Evolutionary conservation across 441 rosid species (phyloP).

Genomic region (Isatis lusitanica): DNA sequence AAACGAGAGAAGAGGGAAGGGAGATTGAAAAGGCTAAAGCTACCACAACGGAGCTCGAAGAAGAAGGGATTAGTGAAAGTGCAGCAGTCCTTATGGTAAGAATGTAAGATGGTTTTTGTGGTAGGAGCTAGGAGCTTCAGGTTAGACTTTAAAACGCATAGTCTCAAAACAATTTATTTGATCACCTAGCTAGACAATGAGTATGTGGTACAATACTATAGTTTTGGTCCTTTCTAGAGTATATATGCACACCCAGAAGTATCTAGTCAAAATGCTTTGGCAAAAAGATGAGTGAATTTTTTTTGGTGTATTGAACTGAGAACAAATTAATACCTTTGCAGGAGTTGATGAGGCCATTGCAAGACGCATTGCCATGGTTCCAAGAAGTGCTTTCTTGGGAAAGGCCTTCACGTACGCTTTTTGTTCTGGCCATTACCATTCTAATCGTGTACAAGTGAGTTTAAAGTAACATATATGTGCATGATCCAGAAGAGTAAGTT

Average conservation of each 20-base stretch:
- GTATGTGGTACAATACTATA: neutral
- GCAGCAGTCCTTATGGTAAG: slow-evolving; percentile 68
- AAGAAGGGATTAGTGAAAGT: slow-evolving; percentile 76
- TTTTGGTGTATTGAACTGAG: neutral
- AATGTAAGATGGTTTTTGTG: neutral
- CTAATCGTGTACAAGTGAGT: slow-evolving; percentile 64
- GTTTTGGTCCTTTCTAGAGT: neutral
- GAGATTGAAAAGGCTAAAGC: slow-evolving; percentile 66
- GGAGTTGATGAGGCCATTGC: slow-evolving; percentile 75
- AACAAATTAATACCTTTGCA: no score
- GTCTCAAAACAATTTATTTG: neutral
- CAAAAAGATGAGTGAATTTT: no score
- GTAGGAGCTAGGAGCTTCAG: neutral
- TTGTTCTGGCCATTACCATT: slow-evolving; percentile 32
- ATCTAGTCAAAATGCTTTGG: neutral
- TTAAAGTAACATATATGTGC: neutral
- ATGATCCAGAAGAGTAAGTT: neutral
- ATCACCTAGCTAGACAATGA: neutral
- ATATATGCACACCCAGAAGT: neutral
- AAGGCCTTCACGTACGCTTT: slow-evolving; percentile 50
- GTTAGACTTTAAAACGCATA: neutral
- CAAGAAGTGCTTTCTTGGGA: slow-evolving; percentile 61
- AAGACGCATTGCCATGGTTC: slow-evolving; percentile 43
- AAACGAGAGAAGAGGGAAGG: slow-evolving; percentile 65
- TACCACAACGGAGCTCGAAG: slow-evolving; percentile 59